Conservation (phyloP, 2,329 filamentous ascomycete genomes). For the Lachnellula occidentalis region DNA sequence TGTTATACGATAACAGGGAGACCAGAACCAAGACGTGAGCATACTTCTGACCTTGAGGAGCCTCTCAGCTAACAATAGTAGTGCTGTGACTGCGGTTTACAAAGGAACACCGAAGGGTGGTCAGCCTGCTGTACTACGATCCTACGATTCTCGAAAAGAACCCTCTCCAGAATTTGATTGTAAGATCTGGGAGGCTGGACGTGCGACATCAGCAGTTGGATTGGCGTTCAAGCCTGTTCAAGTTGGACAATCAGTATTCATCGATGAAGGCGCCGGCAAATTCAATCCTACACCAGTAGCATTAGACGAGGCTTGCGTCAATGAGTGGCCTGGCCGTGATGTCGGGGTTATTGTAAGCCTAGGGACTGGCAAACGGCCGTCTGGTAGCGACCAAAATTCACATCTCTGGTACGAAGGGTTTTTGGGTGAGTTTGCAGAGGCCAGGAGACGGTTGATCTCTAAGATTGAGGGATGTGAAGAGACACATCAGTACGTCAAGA, state of each 20-base stretch:
- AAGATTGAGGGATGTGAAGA: conserved; percentile 96
- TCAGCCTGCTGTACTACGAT: conserved; percentile 71
- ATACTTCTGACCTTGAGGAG: neutral
- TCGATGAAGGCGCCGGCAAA: conserved; percentile 85
- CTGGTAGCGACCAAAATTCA: conserved; percentile 61
- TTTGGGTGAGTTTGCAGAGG: conserved; percentile 87
- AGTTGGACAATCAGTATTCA: conserved; percentile 88
- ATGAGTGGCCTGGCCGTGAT: conserved; percentile 93
- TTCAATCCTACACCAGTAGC: conserved; percentile 86
- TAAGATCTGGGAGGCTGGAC: conserved; percentile 93
- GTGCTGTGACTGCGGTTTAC: conserved; percentile 85
- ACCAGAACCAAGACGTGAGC: conserved; percentile 85
- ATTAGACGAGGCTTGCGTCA: conserved; percentile 83
- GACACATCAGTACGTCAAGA: conserved; percentile 81
- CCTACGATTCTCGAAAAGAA: conserved; percentile 92
- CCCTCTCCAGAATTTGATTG: conserved; percentile 87
- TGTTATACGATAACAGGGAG: conserved; percentile 82
- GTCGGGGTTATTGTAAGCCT: conserved; percentile 89
- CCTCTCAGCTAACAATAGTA: conserved; percentile 36
- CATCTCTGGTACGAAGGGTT: conserved; percentile 93
- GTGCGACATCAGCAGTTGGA: conserved; percentile 87
- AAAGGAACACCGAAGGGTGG: conserved; percentile 69
- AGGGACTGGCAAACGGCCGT: conserved; percentile 82
- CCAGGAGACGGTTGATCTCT: conserved; percentile 71
- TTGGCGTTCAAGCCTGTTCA: conserved; percentile 94